Evolutionary conservation across 2,329 filamentous ascomycete genomes (phyloP), one percentile per base, ranked within the genome.

Genomic region (Microdochium bolleyi): DNA sequence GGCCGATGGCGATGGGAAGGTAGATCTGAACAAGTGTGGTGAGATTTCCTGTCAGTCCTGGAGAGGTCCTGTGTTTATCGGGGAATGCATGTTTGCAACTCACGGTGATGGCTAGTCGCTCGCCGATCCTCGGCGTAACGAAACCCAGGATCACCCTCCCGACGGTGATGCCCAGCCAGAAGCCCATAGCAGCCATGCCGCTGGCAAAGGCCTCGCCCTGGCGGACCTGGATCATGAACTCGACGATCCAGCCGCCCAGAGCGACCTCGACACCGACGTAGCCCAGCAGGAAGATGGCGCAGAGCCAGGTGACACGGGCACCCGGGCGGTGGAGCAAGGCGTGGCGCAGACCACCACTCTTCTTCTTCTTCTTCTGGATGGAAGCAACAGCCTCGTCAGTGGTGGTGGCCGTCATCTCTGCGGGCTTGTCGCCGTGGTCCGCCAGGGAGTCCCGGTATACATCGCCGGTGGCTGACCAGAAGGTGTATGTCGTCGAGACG

Each of bases 171-270:
- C 89, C 89, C 21, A 89, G 76, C 89, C 89, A 94, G 67, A 91
- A 92, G 0, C 88, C 88, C 1, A 87, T 90, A 0, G 85, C 84
- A 0, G 83, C 83, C 75, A 92, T 87, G 10, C 88, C 88, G 24
- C 83, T 83, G 0, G 82, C 80, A 58, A 92, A 91, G 0, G 80
- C 70, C 3, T 72, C 77, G 1, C 83, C 87, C n/a, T 83, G 67
- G 5, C 89, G 80, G 5, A 90, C 84, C 32, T 82, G 78, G 24
- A 89, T 83, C 87, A 94, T 92, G 66, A 94, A 92, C 4, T 84
- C 83, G 51, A 91, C 85, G 53, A 94, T 88, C 89, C 89, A 94
- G 4, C 89, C 89, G 21, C 87, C 87, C 0, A 92, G 76, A 0
- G 84, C 83, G 48, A 88, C 85, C 66, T 94, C 88, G 1, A 84